Base-by-base conservation (phyloP, 1,284 basidiomycete genomes). In the Cystobasidium slooffiae region DNA sequence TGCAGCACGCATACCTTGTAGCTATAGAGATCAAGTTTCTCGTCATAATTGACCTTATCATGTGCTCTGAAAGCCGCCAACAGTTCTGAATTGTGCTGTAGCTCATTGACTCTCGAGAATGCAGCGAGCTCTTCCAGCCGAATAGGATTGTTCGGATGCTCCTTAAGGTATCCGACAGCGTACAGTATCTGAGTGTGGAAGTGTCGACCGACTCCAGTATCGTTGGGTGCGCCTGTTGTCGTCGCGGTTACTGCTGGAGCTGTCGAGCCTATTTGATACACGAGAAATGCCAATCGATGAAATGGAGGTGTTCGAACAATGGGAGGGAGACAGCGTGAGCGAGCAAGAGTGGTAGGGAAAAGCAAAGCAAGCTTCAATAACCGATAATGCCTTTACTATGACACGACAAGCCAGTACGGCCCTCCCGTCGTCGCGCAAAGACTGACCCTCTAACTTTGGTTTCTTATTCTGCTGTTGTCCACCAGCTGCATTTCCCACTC, bases 131-230 rank as follows among this genome's bases (percentile, higher is more conserved):
- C 80, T 59, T 80, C 78, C 49, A 80, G 73, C 2, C 80, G 76
- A 22, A 79, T 78, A 5, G 78, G 70, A 75, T 52, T 72, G 58
- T 65, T 68, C 69, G 64, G 76, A 59, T 65, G 73, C 55, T 80
- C 78, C 69, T 92, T 94, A 75, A 96, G 87, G 80, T 91, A 87
- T 79, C 89, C 88, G 44, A 96, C 88, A 10, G 90, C 91, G 79
- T 92, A 92, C 3, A 93, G 88, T 47, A 96, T 86, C 82, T 94
- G 92, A 0, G 93, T 95, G 80, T 91, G 92, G 76, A 91, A 86
- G 84, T 95, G 91, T 58, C 84, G 86, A 8, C 92, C 92, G 8
- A 89, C 88, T 8, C 91, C 91, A 1, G 91, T 93, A 80, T 92
- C 88, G 31, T 89, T 88, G 6, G 93, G 92, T 81, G 94, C 46